phyloP scores from a whole-genome alignment of 2,329 filamentous ascomycete genomes.

The Microcyclospora pomicola region DNA sequence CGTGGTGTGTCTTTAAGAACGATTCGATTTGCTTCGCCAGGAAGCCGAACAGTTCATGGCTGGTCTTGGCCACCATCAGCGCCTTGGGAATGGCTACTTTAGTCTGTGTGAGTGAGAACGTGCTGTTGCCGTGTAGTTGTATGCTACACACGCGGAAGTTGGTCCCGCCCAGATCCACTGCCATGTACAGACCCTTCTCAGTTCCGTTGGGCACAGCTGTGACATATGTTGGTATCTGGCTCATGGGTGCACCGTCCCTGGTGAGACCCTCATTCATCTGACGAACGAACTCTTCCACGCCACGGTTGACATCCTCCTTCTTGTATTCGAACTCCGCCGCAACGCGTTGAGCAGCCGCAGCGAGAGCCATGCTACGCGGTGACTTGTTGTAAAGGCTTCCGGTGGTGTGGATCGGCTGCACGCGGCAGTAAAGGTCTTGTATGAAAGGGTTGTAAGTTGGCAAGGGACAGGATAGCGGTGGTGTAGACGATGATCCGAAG shows the following conservation, averaged over 20 bases:
- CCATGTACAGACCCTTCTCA: constrained; percentile 94
- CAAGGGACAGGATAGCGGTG: constrained; percentile 17
- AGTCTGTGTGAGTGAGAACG: constrained; percentile 82
- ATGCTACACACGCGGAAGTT: constrained; percentile 98
- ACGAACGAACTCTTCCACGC: constrained; percentile 70
- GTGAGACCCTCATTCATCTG: constrained; percentile 82
- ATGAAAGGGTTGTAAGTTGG: constrained; percentile 21
- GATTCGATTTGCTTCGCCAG: constrained; percentile 81
- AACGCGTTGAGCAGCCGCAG: constrained; percentile 63
- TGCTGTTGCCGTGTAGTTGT: constrained; percentile 82
- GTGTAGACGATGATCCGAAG: constrained; percentile 7
- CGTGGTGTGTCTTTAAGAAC: constrained; percentile 78
- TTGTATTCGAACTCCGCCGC: constrained; percentile 76
- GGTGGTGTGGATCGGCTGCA: constrained; percentile 14
- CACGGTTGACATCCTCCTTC: constrained; percentile 62
- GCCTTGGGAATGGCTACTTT: constrained; percentile 84
- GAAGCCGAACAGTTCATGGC: constrained; percentile 80
- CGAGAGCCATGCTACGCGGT: constrained; percentile 37
- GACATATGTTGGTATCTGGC: constrained; percentile 95
- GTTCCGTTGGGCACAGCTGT: constrained; percentile 93
- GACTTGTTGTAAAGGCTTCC: constrained; percentile 16
- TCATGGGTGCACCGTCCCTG: constrained; percentile 66
- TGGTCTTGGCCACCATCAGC: constrained; percentile 78
- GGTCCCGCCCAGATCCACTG: constrained; percentile 93
- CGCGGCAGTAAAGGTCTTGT: constrained; percentile 22